These are phyloP conservation scores for Detonula confervacea DNA, from an alignment of 352 stramenopile species.

Conservation along the genomic window DNA sequence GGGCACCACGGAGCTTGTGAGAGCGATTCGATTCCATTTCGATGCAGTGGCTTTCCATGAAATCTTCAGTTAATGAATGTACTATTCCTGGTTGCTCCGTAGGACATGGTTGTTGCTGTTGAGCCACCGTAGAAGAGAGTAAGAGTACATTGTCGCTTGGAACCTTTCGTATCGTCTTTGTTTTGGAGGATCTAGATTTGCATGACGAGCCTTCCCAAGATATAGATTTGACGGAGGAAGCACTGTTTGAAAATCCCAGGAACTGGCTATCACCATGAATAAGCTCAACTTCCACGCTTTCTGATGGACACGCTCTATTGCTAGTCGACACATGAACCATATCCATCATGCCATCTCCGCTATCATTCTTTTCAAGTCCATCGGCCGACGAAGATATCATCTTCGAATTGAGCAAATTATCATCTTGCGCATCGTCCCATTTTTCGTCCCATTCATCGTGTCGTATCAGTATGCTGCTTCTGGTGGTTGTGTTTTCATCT, in stretches of 20 bases:
- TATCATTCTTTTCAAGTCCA: not conserved
- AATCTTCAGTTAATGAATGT: slow-evolving; percentile 18
- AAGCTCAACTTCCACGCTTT: slow-evolving; percentile 39
- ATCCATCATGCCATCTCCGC: slow-evolving; percentile 2
- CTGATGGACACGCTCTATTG: slow-evolving; percentile 1
- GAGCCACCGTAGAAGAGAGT: not conserved
- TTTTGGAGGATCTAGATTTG: not conserved
- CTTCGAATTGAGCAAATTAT: not conserved
- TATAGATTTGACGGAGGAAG: not conserved
- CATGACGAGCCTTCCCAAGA: not conserved
- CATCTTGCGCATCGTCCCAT: too few relatives aligned
- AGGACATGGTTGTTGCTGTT: not conserved
- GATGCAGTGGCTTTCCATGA: slow-evolving; percentile 42
- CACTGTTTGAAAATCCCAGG: not conserved
- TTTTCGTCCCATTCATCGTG: too few relatives aligned
- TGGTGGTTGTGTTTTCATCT: too few relatives aligned
- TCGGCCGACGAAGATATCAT: not conserved
- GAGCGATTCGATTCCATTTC: slow-evolving; percentile 52
- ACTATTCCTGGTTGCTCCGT: not conserved
- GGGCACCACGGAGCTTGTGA: slow-evolving; percentile 48
- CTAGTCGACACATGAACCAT: slow-evolving; percentile 1
- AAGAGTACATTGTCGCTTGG: slow-evolving; percentile 27
- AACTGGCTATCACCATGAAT: not conserved
- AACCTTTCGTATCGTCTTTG: not conserved
- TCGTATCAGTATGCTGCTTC: too few relatives aligned